Evolutionary conservation across 1,284 basidiomycete genomes (phyloP).

Genomic region (Chalciporus sp.): DNA sequence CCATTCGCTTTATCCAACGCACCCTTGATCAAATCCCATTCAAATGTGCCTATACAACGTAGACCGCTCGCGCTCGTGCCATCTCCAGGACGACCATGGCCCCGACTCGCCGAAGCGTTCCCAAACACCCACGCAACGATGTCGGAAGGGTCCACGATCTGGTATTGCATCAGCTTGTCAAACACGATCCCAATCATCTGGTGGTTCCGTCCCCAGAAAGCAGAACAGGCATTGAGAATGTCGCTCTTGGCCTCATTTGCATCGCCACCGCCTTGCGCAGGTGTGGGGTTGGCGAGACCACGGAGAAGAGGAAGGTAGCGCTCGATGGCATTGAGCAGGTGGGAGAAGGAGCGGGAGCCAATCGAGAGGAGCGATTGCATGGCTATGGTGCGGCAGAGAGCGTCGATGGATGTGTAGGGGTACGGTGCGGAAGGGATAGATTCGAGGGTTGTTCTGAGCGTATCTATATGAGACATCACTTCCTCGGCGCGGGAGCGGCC

Average conservation of each 20-base stretch:
- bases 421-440: constrained; percentile 47
- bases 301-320: constrained; percentile 91
- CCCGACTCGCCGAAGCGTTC: constrained; percentile 36
- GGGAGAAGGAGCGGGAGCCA: constrained; percentile 95
- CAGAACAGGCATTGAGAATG: constrained; percentile 68
- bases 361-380: constrained; percentile 90
- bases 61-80: constrained; percentile 30
- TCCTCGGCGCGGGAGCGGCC: constrained; percentile 78
- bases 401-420: constrained; percentile 58
- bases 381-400: constrained; percentile 76
- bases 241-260: constrained; percentile 66
- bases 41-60: constrained; percentile 57
- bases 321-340: constrained; percentile 97
- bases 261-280: constrained; percentile 24
- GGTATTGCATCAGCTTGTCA: constrained; percentile 98
- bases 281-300: constrained; percentile 50
- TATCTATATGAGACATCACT: constrained; percentile 76
- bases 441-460: constrained; percentile 66
- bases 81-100: constrained; percentile 11
- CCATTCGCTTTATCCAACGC: constrained; percentile 90
- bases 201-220: constrained; percentile 80
- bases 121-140: constrained; percentile 87
- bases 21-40: constrained; percentile 83
- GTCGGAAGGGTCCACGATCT: constrained; percentile 93
- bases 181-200: constrained; percentile 92